phyloP scores from a whole-genome alignment of 225 moss, liverwort and hornwort species.

The Lunularia cruciata region DNA sequence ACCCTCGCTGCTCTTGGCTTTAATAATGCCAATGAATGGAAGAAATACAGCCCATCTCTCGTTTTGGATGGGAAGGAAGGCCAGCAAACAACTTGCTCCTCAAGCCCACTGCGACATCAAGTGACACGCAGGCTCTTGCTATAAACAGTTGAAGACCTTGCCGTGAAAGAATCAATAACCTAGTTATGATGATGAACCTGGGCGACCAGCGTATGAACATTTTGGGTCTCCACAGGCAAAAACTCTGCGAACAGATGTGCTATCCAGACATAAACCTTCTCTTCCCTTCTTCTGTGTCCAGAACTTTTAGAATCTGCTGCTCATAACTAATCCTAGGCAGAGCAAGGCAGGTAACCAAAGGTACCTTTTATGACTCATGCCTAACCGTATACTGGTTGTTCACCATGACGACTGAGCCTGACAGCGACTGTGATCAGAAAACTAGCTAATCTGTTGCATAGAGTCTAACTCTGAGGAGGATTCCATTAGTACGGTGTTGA shows the following conservation, averaged over 20 bases:
- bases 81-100: constrained; percentile 23
- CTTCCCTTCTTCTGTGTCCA: constrained; percentile 8
- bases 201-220: constrained; percentile 20
- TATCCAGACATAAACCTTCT: constrained; percentile 17
- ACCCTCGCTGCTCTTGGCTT: constrained; percentile 24
- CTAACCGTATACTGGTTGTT: background rate
- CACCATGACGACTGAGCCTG: constrained; percentile 6
- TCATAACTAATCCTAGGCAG: constrained; percentile 31
- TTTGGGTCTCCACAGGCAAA: constrained; percentile 32
- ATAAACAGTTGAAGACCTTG: constrained; percentile 28
- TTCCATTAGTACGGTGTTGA: constrained; percentile 58
- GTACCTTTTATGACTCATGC: constrained; percentile 2
- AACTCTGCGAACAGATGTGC: constrained; percentile 33
- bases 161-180: constrained; percentile 37
- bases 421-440: constrained; percentile 22
- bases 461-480: constrained; percentile 39
- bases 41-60: constrained; percentile 33
- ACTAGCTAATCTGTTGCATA: constrained; percentile 36
- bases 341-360: background rate
- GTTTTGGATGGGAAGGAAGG: constrained; percentile 27
- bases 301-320: constrained; percentile 28
- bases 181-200: constrained; percentile 40
- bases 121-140: constrained; percentile 35
- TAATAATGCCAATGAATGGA: constrained; percentile 24
- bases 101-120: constrained; percentile 9